Evolutionary conservation across 805 yeast species (phyloP).

Genomic region (Candida rishiriensis): DNA sequence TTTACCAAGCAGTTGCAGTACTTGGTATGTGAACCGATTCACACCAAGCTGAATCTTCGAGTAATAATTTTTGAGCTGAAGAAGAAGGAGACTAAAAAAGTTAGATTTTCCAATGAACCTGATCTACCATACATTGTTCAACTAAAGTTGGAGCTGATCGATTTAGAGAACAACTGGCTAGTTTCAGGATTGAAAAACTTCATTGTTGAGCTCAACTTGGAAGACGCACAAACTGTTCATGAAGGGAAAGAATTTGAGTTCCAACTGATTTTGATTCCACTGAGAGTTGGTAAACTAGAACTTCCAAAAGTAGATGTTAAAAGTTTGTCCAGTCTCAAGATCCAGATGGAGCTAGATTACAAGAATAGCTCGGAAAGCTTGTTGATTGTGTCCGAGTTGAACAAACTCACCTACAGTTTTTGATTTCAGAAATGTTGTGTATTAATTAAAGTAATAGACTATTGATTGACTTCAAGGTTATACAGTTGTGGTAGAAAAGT

Average conservation of each 20-base stretch:
- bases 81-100: slow-evolving; percentile 24
- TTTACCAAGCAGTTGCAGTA: slow-evolving; percentile 39
- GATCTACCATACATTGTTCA: slow-evolving; percentile 11
- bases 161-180: slow-evolving; percentile 64
- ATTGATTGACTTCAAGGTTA: not conserved
- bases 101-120: slow-evolving; percentile 23
- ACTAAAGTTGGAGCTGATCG: slow-evolving; percentile 23
- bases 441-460: not conserved
- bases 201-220: slow-evolving; percentile 27
- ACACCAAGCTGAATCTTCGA: slow-evolving; percentile 36
- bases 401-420: slow-evolving; percentile 57
- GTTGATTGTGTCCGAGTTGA: slow-evolving; percentile 66
- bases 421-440: slow-evolving; percentile 21
- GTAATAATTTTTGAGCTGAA: slow-evolving; percentile 18
- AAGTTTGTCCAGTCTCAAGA: slow-evolving; percentile 25
- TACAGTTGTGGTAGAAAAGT: not conserved
- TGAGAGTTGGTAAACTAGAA: slow-evolving; percentile 66
- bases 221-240: slow-evolving; percentile 4
- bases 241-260: slow-evolving; percentile 17
- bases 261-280: slow-evolving; percentile 59
- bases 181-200: slow-evolving; percentile 67
- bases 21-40: slow-evolving; percentile 62
- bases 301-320: slow-evolving; percentile 59
- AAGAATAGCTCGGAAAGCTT: slow-evolving; percentile 66
- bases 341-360: slow-evolving; percentile 58